A percentile compares a stretch with the other conserved stretches of the same genome.
phyloP scores from a whole-genome alignment of 192 early-diverging fungal genomes.

The Coemansia sp. region DNA sequence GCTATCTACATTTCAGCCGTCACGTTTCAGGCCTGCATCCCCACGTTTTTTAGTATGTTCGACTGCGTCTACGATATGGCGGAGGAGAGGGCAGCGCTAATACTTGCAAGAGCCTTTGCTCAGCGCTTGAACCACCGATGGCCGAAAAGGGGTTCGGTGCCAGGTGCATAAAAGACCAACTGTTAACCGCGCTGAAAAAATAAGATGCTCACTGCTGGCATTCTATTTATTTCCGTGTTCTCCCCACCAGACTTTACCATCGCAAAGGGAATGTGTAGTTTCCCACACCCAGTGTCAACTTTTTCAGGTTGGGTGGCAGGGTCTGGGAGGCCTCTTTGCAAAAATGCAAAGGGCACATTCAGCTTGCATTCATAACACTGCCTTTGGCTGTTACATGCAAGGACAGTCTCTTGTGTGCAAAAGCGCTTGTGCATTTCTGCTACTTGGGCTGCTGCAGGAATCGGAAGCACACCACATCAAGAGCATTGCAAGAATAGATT shows the following conservation, averaged over 20 bases:
- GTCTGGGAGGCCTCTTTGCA: not conserved
- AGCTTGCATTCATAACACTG: slow-evolving; percentile 1
- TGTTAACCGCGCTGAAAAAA: not conserved
- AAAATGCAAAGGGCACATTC: not conserved
- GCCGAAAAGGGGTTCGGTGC: not conserved
- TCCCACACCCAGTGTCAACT: slow-evolving; percentile 1
- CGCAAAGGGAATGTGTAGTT: not conserved
- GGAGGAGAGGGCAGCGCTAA: not conserved
- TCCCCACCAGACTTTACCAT: not conserved
- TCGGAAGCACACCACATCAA: not conserved
- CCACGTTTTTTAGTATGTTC: not conserved
- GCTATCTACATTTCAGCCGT: not conserved
- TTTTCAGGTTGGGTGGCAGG: slow-evolving; percentile 1
- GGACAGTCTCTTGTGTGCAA: slow-evolving; percentile 6
- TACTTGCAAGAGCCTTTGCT: not conserved
- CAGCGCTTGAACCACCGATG: not conserved
- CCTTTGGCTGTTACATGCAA: slow-evolving; percentile 2
- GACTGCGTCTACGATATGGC: not conserved
- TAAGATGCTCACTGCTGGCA: not conserved
- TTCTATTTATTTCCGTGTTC: slow-evolving; percentile 6
- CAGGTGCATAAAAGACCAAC: not conserved
- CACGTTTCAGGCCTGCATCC: slow-evolving; percentile 1
- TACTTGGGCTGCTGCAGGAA: slow-evolving; percentile 2
- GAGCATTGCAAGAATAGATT: slow-evolving; percentile 1
- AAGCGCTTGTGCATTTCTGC: slow-evolving; percentile 6